These are phyloP conservation scores for Dactylonectria estremocensis DNA, from an alignment of 2,329 filamentous ascomycete genomes.

Conservation along the genomic window DNA sequence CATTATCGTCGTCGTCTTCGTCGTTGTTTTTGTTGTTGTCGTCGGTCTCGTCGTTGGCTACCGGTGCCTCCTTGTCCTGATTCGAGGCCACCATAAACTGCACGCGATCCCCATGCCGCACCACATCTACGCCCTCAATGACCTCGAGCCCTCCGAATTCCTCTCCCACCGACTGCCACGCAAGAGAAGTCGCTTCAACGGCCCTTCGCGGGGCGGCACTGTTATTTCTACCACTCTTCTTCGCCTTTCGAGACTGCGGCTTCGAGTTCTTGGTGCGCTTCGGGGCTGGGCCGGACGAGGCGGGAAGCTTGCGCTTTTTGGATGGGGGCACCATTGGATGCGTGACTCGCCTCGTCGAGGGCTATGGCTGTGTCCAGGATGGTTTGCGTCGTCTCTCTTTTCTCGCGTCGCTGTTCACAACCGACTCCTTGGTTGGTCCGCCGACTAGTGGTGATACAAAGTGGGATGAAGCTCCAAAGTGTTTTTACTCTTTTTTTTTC, in stretches of 20 bases:
- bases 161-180: slow-evolving; percentile 86
- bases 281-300: slow-evolving; percentile 50
- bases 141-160: slow-evolving; percentile 95
- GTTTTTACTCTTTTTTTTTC: slow-evolving; percentile 43
- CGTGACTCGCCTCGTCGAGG: slow-evolving; percentile 19
- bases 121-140: slow-evolving; percentile 90
- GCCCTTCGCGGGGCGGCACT: slow-evolving; percentile 46
- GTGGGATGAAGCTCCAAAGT: slow-evolving; percentile 32
- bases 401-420: slow-evolving; percentile 5
- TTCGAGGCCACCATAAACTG: slow-evolving; percentile 66
- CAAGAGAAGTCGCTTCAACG: slow-evolving; percentile 64
- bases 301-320: slow-evolving; percentile 59
- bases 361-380: slow-evolving; percentile 9
- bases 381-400: not conserved
- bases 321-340: slow-evolving; percentile 51
- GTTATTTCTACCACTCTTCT: slow-evolving; percentile 50
- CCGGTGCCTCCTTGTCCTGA: slow-evolving; percentile 28
- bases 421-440: not conserved
- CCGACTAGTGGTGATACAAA: not conserved
- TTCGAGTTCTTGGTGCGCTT: slow-evolving; percentile 56
- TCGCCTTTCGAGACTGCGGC: slow-evolving; percentile 37
- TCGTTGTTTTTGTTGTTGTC: slow-evolving; percentile 22
- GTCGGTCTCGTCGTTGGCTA: slow-evolving; percentile 58
- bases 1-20: slow-evolving; percentile 47
- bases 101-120: slow-evolving; percentile 73